Percentiles rank a stretch among this genome's conserved stretches.
phyloP scores from a whole-genome alignment of 2,329 filamentous ascomycete genomes.

The Sporothrix pseudoabietina region DNA sequence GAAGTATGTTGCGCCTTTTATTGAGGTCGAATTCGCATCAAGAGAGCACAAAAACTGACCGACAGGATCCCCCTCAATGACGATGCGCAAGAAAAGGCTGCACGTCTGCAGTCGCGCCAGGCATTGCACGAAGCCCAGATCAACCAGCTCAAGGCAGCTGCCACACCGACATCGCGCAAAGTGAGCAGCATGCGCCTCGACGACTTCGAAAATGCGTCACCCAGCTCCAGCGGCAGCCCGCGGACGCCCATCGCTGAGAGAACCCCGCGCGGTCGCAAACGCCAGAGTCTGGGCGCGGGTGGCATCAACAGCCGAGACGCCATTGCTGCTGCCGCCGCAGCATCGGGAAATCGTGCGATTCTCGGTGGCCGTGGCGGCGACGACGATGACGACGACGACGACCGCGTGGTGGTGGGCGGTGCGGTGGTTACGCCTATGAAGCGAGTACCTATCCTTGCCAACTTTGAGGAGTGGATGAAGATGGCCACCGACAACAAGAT shows the following conservation, averaged over 20 bases:
- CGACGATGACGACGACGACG: constrained; percentile 50
- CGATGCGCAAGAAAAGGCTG: constrained; percentile 88
- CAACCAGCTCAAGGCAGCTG: constrained; percentile 81
- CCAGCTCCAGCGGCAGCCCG: constrained; percentile 53
- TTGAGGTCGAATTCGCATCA: background rate
- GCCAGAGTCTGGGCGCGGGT: constrained; percentile 37
- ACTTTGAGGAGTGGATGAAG: constrained; percentile 99
- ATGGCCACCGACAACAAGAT: constrained; percentile 99
- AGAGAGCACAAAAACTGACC: background rate
- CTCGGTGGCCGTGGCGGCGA: constrained; percentile 29
- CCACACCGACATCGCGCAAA: constrained; percentile 68
- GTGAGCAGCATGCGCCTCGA: constrained; percentile 58
- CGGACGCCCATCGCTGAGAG: constrained; percentile 50
- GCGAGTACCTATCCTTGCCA: constrained; percentile 90
- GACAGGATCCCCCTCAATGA: constrained; percentile 91
- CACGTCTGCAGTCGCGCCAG: constrained; percentile 82
- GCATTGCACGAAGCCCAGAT: constrained; percentile 87
- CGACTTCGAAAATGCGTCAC: constrained; percentile 57
- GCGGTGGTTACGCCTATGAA: constrained; percentile 87
- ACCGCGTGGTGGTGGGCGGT: constrained; percentile 60
- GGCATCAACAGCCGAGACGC: constrained; percentile 44
- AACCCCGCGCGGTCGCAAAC: constrained; percentile 44
- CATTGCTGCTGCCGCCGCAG: constrained; percentile 25
- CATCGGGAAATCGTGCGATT: constrained; percentile 20
- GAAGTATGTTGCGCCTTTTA: constrained; percentile 50